Percentiles rank a stretch among this genome's conserved stretches.
Evolutionary conservation across 331 rosid species (phyloP).

Genomic region (Stylosanthes scabra): DNA sequence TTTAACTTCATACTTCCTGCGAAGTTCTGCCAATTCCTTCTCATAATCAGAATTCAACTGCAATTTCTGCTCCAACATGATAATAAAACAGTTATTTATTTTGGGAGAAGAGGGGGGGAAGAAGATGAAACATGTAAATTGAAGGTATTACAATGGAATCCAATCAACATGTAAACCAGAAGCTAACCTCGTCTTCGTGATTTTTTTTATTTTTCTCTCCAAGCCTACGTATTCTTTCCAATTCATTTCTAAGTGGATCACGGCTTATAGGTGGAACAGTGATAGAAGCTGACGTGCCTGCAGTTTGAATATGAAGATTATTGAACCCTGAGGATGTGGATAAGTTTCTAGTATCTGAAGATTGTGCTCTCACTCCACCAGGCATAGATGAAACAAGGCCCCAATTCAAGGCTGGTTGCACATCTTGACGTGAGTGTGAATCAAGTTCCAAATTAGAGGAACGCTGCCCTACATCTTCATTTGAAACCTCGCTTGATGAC

Average conservation of each 20-base stretch:
- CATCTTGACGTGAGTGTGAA: too few species aligned
- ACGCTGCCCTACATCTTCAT: slow-evolving; percentile 47
- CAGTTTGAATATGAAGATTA: slow-evolving; percentile 49
- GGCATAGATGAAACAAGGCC: slow-evolving; percentile 37
- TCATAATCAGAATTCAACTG: slow-evolving; percentile 59
- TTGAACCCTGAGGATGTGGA: slow-evolving; percentile 45
- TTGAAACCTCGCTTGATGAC: slow-evolving; percentile 46
- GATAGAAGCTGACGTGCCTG: slow-evolving; percentile 42
- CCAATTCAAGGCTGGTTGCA: slow-evolving; percentile 11
- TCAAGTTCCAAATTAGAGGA: slow-evolving; percentile 18
- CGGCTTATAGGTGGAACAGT: slow-evolving; percentile 17
- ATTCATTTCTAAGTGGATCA: slow-evolving; percentile 75
- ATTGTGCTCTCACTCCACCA: slow-evolving; percentile 46
- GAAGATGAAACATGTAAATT: slow-evolving; percentile 17
- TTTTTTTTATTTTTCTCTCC: slow-evolving; percentile 41
- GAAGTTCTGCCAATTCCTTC: slow-evolving; percentile 72
- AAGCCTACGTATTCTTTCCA: slow-evolving; percentile 60
- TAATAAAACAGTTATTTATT: slow-evolving; percentile 4
- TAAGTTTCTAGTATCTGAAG: slow-evolving; percentile 47
- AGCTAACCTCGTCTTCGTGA: slow-evolving; percentile 64
- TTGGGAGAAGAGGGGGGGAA: slow-evolving; percentile 7
- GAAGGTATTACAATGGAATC: slow-evolving; percentile 26
- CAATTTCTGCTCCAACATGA: slow-evolving; percentile 62
- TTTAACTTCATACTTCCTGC: slow-evolving; percentile 59
- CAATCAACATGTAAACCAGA: slow-evolving; percentile 16